Evolutionary conservation across 805 yeast species (phyloP).

Genomic region (Candida ipomoeae): DNA sequence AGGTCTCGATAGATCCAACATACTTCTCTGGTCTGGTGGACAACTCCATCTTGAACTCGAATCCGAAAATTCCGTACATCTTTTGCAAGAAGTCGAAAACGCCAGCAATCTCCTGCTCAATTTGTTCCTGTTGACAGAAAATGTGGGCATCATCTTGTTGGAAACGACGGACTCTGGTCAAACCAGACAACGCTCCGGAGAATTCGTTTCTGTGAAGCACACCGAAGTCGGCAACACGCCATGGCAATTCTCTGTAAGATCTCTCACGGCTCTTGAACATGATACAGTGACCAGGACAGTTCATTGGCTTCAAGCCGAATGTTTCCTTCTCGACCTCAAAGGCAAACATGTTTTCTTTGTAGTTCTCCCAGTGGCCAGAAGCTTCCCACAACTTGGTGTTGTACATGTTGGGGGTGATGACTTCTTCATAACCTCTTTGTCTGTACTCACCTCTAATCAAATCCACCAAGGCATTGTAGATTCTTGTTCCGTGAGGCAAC

Average conservation of each 20-base stretch:
- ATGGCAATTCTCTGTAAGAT: constrained; percentile 94
- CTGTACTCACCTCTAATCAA: constrained; percentile 80
- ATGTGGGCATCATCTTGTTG: constrained; percentile 99
- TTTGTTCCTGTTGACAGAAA: constrained; percentile 91
- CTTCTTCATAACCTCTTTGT: constrained; percentile 95
- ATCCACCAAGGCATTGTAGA: constrained; percentile 82
- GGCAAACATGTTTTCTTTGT: constrained; percentile 95
- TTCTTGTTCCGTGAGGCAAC: constrained; percentile 99
- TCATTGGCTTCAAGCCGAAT: constrained; percentile 93
- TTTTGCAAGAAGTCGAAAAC: constrained; percentile 81
- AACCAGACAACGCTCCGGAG: constrained; percentile 84
- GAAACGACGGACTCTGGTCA: constrained; percentile 97
- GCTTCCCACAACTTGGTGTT: constrained; percentile 97
- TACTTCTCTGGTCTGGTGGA: constrained; percentile 96
- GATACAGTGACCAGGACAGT: constrained; percentile 90
- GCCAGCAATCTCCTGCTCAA: constrained; percentile 76
- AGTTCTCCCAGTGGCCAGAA: constrained; percentile 98
- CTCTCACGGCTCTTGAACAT: constrained; percentile 90
- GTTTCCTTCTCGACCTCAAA: constrained; percentile 96
- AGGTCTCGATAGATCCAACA: constrained; percentile 90
- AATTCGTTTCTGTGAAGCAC: constrained; percentile 96
- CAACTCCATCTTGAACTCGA: constrained; percentile 93
- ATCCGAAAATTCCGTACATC: constrained; percentile 88
- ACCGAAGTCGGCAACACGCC: constrained; percentile 98
- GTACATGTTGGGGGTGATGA: constrained; percentile 98